Conservation (phyloP, 805 yeast genomes). For the Candida sonorensis region DNA sequence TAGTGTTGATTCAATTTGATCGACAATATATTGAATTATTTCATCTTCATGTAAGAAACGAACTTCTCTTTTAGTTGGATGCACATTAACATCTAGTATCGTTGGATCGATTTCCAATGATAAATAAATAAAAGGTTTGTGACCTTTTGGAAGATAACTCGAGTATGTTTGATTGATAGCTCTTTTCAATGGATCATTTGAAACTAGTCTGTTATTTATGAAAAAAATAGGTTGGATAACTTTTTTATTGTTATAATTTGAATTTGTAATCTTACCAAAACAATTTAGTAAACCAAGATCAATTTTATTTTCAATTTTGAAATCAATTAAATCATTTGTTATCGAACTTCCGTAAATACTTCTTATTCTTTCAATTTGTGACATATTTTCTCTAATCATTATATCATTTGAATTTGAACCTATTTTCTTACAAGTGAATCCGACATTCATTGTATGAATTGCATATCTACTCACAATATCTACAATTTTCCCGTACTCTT, state of each 20-base stretch:
- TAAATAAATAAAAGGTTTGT: slow-evolving; percentile 70
- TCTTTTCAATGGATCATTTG: slow-evolving; percentile 72
- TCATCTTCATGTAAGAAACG: slow-evolving; percentile 82
- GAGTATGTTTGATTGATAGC: slow-evolving; percentile 59
- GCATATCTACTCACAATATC: slow-evolving; percentile 84
- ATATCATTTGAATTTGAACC: slow-evolving; percentile 71
- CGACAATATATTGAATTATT: slow-evolving; percentile 57
- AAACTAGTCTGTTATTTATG: slow-evolving; percentile 76
- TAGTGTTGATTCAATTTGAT: slow-evolving; percentile 42
- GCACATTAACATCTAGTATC: slow-evolving; percentile 87
- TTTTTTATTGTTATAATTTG: slow-evolving; percentile 67
- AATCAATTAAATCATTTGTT: slow-evolving; percentile 54
- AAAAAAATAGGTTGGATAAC: slow-evolving; percentile 66
- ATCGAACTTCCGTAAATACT: slow-evolving; percentile 63
- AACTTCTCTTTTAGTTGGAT: slow-evolving; percentile 93
- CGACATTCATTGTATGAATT: slow-evolving; percentile 61
- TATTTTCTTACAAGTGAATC: slow-evolving; percentile 70
- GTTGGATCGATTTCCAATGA: slow-evolving; percentile 59
- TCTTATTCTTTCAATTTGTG: slow-evolving; percentile 63
- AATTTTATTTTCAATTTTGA: slow-evolving; percentile 30
- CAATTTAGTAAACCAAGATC: slow-evolving; percentile 45
- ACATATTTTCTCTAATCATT: slow-evolving; percentile 44
- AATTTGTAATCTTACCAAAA: slow-evolving; percentile 59
- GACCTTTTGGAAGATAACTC: slow-evolving; percentile 70
- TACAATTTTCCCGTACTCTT: slow-evolving; percentile 69